Evolutionary conservation across 768 basidiomycete genomes (phyloP).

Genomic region (Hygrocybe coccinea): DNA sequence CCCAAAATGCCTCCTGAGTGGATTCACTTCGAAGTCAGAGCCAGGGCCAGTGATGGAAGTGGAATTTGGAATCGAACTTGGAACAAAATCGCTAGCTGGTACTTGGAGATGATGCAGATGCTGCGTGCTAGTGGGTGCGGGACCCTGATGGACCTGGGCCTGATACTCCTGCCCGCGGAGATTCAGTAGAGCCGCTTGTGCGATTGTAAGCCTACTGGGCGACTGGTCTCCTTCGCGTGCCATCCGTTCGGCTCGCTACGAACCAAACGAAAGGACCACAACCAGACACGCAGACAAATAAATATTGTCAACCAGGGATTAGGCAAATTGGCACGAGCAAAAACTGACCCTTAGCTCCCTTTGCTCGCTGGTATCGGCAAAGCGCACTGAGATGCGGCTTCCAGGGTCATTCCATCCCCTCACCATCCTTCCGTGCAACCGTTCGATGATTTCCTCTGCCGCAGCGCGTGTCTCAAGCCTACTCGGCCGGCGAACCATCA

Average conservation of each 20-base stretch:
- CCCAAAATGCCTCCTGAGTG: background rate
- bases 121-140: background rate
- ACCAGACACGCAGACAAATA: no score
- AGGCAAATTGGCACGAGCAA: background rate
- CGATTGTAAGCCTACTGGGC: constrained; percentile 65
- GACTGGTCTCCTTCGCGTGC: constrained; percentile 58
- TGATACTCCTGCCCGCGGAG: constrained; percentile 61
- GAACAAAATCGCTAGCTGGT: background rate
- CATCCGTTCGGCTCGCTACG: constrained; percentile 58
- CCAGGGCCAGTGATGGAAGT: background rate
- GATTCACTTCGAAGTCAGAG: constrained; percentile 1
- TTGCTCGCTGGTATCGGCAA: constrained; percentile 75
- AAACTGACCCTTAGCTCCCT: constrained; percentile 64
- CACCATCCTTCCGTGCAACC: constrained; percentile 75
- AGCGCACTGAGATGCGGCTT: constrained; percentile 72
- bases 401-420: constrained; percentile 74
- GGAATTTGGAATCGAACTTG: background rate
- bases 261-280: background rate
- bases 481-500: constrained; percentile 1
- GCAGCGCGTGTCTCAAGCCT: constrained; percentile 69
- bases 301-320: background rate
- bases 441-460: constrained; percentile 73
- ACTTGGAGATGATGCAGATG: background rate
- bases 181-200: constrained; percentile 72
- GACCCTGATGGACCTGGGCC: constrained; percentile 7